Evolutionary conservation across 768 basidiomycete genomes (phyloP).

Genomic region (Tylopilus subfusipes): DNA sequence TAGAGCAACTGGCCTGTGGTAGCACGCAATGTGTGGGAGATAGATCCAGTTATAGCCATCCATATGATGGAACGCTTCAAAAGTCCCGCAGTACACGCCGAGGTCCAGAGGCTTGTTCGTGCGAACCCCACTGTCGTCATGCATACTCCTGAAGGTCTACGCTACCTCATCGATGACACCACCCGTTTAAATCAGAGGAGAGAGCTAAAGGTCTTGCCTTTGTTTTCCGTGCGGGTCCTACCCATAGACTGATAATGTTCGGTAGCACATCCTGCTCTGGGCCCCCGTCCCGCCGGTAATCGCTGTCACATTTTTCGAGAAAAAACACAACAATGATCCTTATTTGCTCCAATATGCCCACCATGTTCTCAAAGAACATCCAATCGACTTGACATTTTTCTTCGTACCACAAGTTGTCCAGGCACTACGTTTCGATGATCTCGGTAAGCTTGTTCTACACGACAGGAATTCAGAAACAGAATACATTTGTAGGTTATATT

Average conservation of each 20-base stretch:
- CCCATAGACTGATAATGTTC: background rate
- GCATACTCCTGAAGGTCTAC: constrained; percentile 76
- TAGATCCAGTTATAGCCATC: constrained; percentile 79
- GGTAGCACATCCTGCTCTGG: constrained; percentile 84
- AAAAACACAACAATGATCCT: constrained; percentile 78
- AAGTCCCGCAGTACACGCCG: constrained; percentile 54
- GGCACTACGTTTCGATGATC: constrained; percentile 83
- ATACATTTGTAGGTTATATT: constrained; percentile 68
- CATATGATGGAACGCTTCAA: constrained; percentile 90
- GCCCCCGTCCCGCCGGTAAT: constrained; percentile 80
- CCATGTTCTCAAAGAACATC: constrained; percentile 90
- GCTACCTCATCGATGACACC: constrained; percentile 72
- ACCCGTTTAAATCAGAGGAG: constrained; percentile 54
- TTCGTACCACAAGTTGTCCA: constrained; percentile 99
- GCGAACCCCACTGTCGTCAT: constrained; percentile 66
- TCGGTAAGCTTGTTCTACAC: constrained; percentile 50
- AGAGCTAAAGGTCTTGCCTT: constrained; percentile 66
- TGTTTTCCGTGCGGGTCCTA: background rate
- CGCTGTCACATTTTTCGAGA: constrained; percentile 82
- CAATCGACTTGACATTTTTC: constrained; percentile 94
- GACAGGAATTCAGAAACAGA: background rate
- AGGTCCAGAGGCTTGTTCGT: constrained; percentile 73
- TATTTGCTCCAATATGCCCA: constrained; percentile 93
- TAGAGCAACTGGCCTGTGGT: constrained; percentile 66
- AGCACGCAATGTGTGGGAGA: constrained; percentile 73